Conservation (phyloP, 331 rosid species). For the Stylosanthes scabra region DNA sequence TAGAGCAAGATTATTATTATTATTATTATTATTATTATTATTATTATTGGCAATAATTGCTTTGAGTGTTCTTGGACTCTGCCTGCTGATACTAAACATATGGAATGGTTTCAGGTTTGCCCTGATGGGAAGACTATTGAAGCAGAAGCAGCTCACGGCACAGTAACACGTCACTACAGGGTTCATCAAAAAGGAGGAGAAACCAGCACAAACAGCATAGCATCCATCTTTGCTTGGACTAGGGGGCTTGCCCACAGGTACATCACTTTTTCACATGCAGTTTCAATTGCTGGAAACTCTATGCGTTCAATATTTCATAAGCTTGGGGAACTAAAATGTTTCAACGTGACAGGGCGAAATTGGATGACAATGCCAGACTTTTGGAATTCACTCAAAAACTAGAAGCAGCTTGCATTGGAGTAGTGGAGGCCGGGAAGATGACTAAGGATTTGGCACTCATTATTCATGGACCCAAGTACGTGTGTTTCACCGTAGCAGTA, state of each 20-base stretch:
- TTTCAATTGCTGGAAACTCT: conserved; percentile 1
- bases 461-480: conserved; percentile 88
- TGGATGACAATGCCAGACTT: conserved; percentile 78
- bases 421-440: conserved; percentile 96
- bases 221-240: conserved; percentile 99
- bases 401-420: conserved; percentile 85
- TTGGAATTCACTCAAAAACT: conserved; percentile 80
- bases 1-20: background rate
- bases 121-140: conserved; percentile 99
- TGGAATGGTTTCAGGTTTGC: conserved; percentile 73
- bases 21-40: too few species aligned
- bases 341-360: conserved; percentile 72
- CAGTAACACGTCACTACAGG: conserved; percentile 93
- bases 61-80: conserved; percentile 25
- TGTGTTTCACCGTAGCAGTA: background rate
- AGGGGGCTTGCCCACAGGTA: conserved; percentile 98
- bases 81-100: conserved; percentile 25
- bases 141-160: conserved; percentile 99
- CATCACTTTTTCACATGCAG: conserved; percentile 18
- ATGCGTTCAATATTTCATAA: background rate
- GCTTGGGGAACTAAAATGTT: background rate
- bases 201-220: conserved; percentile 99
- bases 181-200: conserved; percentile 99
- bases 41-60: conserved; percentile 10
- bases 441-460: conserved; percentile 99